Base-by-base conservation (phyloP, 306 rosid genomes). In the Crotalaria pallida region DNA sequence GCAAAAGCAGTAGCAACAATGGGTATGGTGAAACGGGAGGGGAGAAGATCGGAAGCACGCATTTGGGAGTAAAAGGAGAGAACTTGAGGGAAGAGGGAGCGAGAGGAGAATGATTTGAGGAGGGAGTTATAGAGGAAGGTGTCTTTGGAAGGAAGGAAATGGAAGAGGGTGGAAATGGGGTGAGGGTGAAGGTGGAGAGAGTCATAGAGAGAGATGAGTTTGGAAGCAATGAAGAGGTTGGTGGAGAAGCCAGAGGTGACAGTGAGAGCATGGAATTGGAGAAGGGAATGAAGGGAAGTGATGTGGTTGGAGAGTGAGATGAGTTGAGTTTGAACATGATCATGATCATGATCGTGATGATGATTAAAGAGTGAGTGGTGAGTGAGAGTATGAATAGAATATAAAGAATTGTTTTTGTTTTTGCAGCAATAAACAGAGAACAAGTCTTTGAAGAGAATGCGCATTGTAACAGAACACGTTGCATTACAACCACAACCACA, bases 71-170 rank as follows among this genome's bases (percentile, higher is more conserved):
- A 84, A 72, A 87, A 79, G 41, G 59, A 19, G 71, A 82, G 82
- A 64, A 88, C 76, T 4, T 70, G 75, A 0, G 48, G 19, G 74
- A 52, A 84, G 61, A 59, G 44, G 26, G 80, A 86, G 68, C 81
- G 83, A 17, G 88, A 85, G 77, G 85, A 88, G n/a, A 85, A 87
- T 72, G 92, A 78, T 76, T 87, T 84, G 78, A 89, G 79, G n/a
- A 89, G 64, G 43, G 97, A 92, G 75, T 92, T 89, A 91, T 89
- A 84, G 61, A 87, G 78, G 69, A 92, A 89, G 47, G 52, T 69
- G 29, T 87, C 94, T 65, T 81, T 84, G 24, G 70, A 82, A 52
- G 65, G 70, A 74, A 82, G 81, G 1, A 81, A 80, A 38, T n/a
- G 62, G 53, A 85, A 89, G 9, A 87, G 72, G 61, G 57, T 4